These are phyloP conservation scores for Suillus variegatus DNA, from an alignment of 768 basidiomycete species.

Conservation along the genomic window DNA sequence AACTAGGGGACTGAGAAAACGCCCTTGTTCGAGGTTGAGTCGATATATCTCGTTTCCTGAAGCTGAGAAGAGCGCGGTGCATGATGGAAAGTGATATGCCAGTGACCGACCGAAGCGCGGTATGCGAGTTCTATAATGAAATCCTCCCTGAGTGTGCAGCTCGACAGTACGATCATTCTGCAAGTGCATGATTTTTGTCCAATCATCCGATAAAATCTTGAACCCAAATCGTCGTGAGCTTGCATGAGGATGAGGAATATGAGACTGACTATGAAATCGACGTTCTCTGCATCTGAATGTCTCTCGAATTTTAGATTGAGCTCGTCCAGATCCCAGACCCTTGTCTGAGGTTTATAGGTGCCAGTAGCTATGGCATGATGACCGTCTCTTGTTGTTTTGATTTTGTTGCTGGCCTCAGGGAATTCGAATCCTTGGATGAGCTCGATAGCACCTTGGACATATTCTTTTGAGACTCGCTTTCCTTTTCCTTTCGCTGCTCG, in stretches of 20 bases:
- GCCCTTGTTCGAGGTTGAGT: constrained; percentile 93
- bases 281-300: constrained; percentile 94
- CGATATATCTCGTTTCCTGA: constrained; percentile 89
- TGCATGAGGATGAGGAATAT: not conserved
- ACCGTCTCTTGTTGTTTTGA: constrained; percentile 91
- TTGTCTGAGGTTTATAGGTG: constrained; percentile 96
- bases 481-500: constrained; percentile 61
- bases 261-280: constrained; percentile 87
- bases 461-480: constrained; percentile 68
- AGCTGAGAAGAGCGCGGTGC: constrained; percentile 84
- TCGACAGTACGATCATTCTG: constrained; percentile 95
- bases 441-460: constrained; percentile 82
- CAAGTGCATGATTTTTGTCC: constrained; percentile 97
- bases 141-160: constrained; percentile 90
- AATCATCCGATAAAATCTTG: constrained; percentile 94
- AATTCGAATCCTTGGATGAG: constrained; percentile 97
- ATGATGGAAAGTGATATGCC: constrained; percentile 92
- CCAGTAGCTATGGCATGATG: constrained; percentile 93
- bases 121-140: constrained; percentile 92
- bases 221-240: not conserved
- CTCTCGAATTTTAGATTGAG: constrained; percentile 94
- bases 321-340: constrained; percentile 93
- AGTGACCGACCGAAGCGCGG: constrained; percentile 91
- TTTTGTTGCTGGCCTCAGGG: constrained; percentile 90
- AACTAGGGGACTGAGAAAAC: constrained; percentile 81